Percentiles rank a stretch among this genome's conserved stretches.
Evolutionary conservation across 768 basidiomycete genomes (phyloP).

Genomic region (Boletus eberwhitei): DNA sequence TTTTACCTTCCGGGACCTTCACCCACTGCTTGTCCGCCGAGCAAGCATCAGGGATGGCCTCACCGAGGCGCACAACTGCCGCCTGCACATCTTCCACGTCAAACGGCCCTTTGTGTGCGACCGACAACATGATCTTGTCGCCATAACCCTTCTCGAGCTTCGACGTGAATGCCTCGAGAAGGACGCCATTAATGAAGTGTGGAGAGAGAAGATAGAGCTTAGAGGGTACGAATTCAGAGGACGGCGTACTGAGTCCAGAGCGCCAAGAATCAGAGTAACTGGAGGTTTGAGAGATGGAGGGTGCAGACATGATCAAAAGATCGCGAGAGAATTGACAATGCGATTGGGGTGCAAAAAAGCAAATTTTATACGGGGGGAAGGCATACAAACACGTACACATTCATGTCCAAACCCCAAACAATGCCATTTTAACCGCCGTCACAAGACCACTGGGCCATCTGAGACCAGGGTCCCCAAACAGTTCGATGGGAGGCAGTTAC

Average conservation of each 20-base stretch:
- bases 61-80: conserved; percentile 7
- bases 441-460: neutral
- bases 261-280: conserved; percentile 12
- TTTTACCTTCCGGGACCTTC: conserved; percentile 23
- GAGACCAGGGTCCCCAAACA: conserved; percentile 3
- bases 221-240: conserved; percentile 21
- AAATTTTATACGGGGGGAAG: conserved; percentile 24
- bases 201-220: conserved; percentile 27
- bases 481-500: neutral
- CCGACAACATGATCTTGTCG: conserved; percentile 23
- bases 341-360: conserved; percentile 1
- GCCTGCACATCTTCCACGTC: conserved; percentile 8
- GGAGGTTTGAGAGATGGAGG: conserved; percentile 12
- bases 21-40: conserved; percentile 9
- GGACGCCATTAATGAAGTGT: conserved; percentile 4
- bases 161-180: conserved; percentile 16
- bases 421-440: neutral
- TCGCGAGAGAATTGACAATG: neutral
- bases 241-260: conserved; percentile 24
- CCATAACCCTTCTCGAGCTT: conserved; percentile 28
- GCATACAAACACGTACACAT: conserved; percentile 27
- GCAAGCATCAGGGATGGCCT: conserved; percentile 11
- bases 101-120: conserved; percentile 15
- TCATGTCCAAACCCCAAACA: neutral
- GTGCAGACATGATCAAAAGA: conserved; percentile 16